A percentile compares a stretch with the other conserved stretches of the same genome.
Conservation (phyloP, 2,329 filamentous ascomycete species). For the Talaromyces verruculosus region DNA sequence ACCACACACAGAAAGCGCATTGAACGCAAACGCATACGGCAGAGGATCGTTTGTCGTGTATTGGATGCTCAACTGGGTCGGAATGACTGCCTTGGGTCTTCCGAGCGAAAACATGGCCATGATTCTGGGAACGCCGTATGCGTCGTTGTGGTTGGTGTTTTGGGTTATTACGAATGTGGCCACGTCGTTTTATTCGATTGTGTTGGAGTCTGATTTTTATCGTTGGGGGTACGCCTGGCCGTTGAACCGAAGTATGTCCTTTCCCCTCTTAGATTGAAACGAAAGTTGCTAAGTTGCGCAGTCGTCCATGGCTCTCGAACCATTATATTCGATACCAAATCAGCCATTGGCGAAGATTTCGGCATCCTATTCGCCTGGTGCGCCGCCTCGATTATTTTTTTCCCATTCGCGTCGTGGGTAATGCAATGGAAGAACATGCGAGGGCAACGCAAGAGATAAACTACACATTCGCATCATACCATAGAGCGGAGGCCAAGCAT, state of each 20-base stretch:
- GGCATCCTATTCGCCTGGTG: constrained; percentile 55
- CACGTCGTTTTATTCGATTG: constrained; percentile 60
- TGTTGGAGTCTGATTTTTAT: constrained; percentile 60
- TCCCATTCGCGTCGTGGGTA: constrained; percentile 51
- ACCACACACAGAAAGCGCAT: constrained; percentile 45
- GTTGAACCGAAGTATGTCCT: constrained; percentile 54
- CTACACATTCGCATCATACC: neutral
- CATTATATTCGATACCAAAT: constrained; percentile 62
- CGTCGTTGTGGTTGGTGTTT: constrained; percentile 63
- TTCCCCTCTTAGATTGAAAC: neutral
- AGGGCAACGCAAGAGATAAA: neutral
- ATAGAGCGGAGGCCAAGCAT: neutral
- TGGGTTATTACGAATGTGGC: constrained; percentile 67
- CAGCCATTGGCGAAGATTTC: constrained; percentile 60
- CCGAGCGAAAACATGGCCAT: constrained; percentile 66
- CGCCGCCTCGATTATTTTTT: constrained; percentile 54
- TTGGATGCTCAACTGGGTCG: constrained; percentile 63
- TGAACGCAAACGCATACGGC: constrained; percentile 57
- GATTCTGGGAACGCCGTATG: constrained; percentile 62
- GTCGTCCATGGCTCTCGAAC: constrained; percentile 60
- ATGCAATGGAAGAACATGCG: constrained; percentile 41
- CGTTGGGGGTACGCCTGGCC: constrained; percentile 65
- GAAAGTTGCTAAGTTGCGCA: constrained; percentile 21
- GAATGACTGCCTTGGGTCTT: constrained; percentile 63
- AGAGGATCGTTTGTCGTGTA: constrained; percentile 61